Percentiles rank a stretch among this genome's conserved stretches.
phyloP scores from a whole-genome alignment of 495 filamentous ascomycete genomes.

The Thermochaetoides thermophila region DNA sequence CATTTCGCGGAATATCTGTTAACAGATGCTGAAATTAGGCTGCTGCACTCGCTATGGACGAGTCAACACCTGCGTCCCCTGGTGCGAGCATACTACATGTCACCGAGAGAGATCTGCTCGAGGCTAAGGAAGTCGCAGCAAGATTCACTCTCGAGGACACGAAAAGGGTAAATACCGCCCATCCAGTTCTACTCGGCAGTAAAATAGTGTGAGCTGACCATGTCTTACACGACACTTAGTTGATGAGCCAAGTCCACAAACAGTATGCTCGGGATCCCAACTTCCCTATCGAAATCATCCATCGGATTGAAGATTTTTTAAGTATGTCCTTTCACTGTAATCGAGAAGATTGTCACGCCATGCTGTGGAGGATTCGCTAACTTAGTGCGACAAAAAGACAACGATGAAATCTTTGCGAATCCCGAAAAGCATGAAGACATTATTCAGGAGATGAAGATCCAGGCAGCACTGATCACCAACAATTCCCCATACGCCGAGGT shows the following conservation, averaged over 20 bases:
- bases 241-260: slow-evolving; percentile 12
- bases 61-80: no score
- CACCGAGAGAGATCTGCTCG: slow-evolving; percentile 19
- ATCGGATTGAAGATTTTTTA: slow-evolving; percentile 17
- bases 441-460: slow-evolving; percentile 29
- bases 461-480: slow-evolving; percentile 28
- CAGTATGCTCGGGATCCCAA: slow-evolving; percentile 23
- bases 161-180: slow-evolving; percentile 5
- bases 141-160: slow-evolving; percentile 21
- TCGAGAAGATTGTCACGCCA: not conserved
- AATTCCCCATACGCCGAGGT: slow-evolving; percentile 36
- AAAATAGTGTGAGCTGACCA: not conserved
- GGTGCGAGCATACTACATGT: no score
- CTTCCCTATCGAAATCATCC: slow-evolving; percentile 20
- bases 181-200: not conserved
- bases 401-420: slow-evolving; percentile 20
- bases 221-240: not conserved
- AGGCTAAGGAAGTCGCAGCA: slow-evolving; percentile 18
- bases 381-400: slow-evolving; percentile 14
- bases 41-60: no score
- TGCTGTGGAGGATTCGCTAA: not conserved
- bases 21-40: no score
- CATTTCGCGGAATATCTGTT: no score
- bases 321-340: slow-evolving; percentile 3
- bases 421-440: slow-evolving; percentile 23